A percentile compares a stretch with the other conserved stretches of the same genome.
Evolutionary conservation across 2,329 filamentous ascomycete genomes (phyloP).

Genomic region (Chrysoporthe austroafricana): DNA sequence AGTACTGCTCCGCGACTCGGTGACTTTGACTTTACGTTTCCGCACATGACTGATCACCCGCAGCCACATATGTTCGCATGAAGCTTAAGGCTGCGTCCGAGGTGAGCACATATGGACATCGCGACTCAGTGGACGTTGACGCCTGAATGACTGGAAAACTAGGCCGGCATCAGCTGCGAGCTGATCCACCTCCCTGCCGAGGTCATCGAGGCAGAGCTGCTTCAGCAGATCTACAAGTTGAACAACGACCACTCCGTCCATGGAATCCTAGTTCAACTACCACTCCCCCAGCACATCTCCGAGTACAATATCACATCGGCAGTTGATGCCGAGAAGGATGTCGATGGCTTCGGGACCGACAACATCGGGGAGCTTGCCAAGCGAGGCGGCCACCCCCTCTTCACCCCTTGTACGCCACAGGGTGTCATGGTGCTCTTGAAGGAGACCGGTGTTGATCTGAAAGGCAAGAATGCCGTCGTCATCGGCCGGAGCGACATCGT

Average conservation of each 20-base stretch:
- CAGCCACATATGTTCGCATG: slow-evolving; percentile 98
- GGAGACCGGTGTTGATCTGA: slow-evolving; percentile 80
- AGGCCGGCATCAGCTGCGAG: slow-evolving; percentile 90
- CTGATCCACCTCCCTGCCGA: slow-evolving; percentile 81
- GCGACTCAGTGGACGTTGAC: slow-evolving; percentile 13
- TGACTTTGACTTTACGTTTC: slow-evolving; percentile 23
- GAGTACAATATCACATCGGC: slow-evolving; percentile 90
- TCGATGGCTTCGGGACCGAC: slow-evolving; percentile 90
- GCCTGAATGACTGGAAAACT: slow-evolving; percentile 29
- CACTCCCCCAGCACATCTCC: slow-evolving; percentile 84
- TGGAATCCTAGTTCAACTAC: slow-evolving; percentile 92
- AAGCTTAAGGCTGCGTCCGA: slow-evolving; percentile 96
- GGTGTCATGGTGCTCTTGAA: slow-evolving; percentile 92
- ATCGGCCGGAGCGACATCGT: slow-evolving; percentile 96
- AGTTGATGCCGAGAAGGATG: slow-evolving; percentile 92
- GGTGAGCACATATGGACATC: slow-evolving; percentile 50
- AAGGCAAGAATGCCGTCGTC: slow-evolving; percentile 92
- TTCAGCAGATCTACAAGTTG: slow-evolving; percentile 77
- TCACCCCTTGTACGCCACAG: slow-evolving; percentile 94
- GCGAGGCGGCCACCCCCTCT: slow-evolving; percentile 85
- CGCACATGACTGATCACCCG: slow-evolving; percentile 34
- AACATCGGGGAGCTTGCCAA: slow-evolving; percentile 98
- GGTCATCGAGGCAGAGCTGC: slow-evolving; percentile 81
- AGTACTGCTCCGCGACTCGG: slow-evolving; percentile 39
- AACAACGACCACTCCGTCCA: slow-evolving; percentile 89